Evolutionary conservation across 306 rosid genomes (phyloP).

Genomic region (Vicia faba): DNA sequence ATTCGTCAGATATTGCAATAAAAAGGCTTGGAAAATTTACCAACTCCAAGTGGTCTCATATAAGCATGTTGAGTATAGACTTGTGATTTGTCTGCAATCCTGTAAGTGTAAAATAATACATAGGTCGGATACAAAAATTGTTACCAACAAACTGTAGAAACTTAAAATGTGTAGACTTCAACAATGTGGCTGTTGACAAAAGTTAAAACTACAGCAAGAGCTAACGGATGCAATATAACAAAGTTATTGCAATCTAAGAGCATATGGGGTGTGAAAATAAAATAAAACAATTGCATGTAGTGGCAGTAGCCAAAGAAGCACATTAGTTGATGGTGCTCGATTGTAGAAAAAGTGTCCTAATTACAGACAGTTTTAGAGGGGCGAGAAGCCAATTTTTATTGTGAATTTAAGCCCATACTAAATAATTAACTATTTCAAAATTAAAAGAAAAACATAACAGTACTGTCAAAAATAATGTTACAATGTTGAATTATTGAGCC

Average conservation of each 20-base stretch:
- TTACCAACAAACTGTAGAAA: constrained; percentile 20
- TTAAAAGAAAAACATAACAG: not conserved
- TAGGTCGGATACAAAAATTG: constrained; percentile 22
- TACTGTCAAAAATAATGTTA: not conserved
- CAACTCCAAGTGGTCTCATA: constrained; percentile 99
- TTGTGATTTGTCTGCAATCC: constrained; percentile 99
- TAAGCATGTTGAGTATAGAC: constrained; percentile 99
- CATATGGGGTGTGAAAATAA: not conserved
- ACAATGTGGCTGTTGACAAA: constrained; percentile 8
- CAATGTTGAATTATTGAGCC: not conserved
- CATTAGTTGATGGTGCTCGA: constrained; percentile 10
- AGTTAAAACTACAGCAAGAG: constrained; percentile 9
- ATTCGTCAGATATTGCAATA: not conserved
- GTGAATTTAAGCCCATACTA: not conserved
- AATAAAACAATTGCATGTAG: not conserved
- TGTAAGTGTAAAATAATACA: constrained; percentile 43
- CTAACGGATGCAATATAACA: constrained; percentile 1
- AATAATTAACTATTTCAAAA: not conserved
- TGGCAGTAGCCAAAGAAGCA: constrained; percentile 27
- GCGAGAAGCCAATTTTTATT: not conserved
- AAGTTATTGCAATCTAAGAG: not conserved
- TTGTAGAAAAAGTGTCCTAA: not conserved
- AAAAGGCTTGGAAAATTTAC: constrained; percentile 48
- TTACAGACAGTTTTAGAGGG: not conserved
- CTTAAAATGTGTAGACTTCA: not conserved